phyloP scores from a whole-genome alignment of 371 early-diverging fungal species.

The Syncephalis plumigaleata region DNA sequence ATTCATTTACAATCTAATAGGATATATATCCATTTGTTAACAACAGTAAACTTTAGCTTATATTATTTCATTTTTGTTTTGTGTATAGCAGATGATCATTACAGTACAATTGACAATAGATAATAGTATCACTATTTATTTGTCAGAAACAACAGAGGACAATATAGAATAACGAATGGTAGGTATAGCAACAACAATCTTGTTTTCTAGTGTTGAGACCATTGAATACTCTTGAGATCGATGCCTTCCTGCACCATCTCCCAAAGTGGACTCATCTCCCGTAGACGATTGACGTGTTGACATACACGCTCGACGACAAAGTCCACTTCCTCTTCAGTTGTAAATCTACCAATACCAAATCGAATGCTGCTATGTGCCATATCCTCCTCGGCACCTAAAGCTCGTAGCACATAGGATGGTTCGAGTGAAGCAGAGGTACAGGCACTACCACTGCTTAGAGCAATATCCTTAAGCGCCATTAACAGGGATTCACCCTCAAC shows the following conservation, averaged over 20 bases:
- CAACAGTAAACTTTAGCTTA: too few relatives aligned
- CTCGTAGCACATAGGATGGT: constrained; percentile 96
- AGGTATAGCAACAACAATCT: too few relatives aligned
- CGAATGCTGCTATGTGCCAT: constrained; percentile 97
- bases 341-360: constrained; percentile 98
- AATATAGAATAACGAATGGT: too few relatives aligned
- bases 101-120: too few relatives aligned
- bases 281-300: constrained; percentile 74
- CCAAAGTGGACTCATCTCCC: constrained; percentile 98
- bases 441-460: constrained; percentile 95
- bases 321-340: constrained; percentile 94
- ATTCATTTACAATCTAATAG: too few relatives aligned
- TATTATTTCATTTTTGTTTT: too few relatives aligned
- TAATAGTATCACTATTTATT: too few relatives aligned
- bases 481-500: constrained; percentile 99
- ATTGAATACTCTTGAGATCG: constrained; percentile 81
- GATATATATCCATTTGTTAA: too few relatives aligned
- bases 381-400: constrained; percentile 97
- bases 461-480: constrained; percentile 98
- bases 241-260: constrained; percentile 97
- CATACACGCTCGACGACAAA: constrained; percentile 72
- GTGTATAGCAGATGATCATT: too few relatives aligned
- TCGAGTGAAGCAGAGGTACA: constrained; percentile 99
- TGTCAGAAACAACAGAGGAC: too few relatives aligned
- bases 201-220: constrained; percentile 69